A percentile compares a stretch with the other conserved stretches of the same genome.
Conservation (phyloP, 345 rosid genomes). For the Rhizophora apiculata region DNA sequence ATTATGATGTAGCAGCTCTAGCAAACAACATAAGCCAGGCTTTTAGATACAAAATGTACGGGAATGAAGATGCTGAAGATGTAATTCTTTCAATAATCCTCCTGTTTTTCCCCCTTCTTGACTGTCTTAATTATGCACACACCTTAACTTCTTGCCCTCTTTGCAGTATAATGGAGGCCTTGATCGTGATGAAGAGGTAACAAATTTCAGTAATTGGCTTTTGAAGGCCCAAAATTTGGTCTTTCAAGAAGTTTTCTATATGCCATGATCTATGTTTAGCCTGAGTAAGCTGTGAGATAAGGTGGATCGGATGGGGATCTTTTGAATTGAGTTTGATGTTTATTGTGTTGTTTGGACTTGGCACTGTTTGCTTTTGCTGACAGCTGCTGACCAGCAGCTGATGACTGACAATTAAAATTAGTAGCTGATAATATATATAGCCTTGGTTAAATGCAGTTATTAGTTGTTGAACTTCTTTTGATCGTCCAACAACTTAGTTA, state of each 20-base stretch:
- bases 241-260: too few relatives aligned
- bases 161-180: constrained; percentile 66
- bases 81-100: not conserved
- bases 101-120: not conserved
- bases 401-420: too few relatives aligned
- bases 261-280: not conserved
- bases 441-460: too few relatives aligned
- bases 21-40: constrained; percentile 91
- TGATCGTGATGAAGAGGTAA: constrained; percentile 83
- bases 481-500: too few relatives aligned
- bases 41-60: constrained; percentile 84
- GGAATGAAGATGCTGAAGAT: constrained; percentile 76
- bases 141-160: constrained; percentile 7
- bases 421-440: too few relatives aligned
- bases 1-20: constrained; percentile 92
- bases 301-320: not conserved
- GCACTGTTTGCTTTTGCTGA: too few relatives aligned
- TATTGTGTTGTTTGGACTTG: too few relatives aligned
- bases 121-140: constrained; percentile 2
- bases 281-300: not conserved
- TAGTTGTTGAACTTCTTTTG: too few relatives aligned
- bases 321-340: too few relatives aligned
- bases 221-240: too few relatives aligned
- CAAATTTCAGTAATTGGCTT: not conserved
- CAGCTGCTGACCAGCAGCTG: too few relatives aligned